phyloP scores from a whole-genome alignment of 179 eudicot genomes.

The Beta macrorhiza region DNA sequence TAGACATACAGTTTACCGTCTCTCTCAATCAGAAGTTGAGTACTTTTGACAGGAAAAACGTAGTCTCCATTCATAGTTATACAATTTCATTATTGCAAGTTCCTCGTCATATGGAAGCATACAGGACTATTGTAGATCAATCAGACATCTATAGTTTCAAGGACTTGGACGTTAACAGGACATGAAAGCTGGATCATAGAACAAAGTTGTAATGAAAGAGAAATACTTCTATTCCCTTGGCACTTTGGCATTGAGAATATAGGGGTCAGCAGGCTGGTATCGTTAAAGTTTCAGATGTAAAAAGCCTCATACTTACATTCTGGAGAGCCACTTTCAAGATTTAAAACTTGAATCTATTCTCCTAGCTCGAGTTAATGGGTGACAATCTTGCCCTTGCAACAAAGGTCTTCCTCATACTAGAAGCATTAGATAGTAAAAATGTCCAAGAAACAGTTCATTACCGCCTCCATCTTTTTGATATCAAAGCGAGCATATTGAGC shows the following conservation, averaged over 20 bases:
- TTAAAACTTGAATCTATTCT: background rate
- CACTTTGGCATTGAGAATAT: background rate
- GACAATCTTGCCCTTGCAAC: background rate
- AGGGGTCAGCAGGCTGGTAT: background rate
- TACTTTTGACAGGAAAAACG: background rate
- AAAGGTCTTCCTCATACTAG: background rate
- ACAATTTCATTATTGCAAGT: background rate
- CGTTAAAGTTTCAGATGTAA: background rate
- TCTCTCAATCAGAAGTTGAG: background rate
- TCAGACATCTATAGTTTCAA: too few relatives aligned
- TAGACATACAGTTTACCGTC: background rate
- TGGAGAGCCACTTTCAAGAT: background rate
- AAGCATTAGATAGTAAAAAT: background rate
- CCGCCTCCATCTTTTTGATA: slow-evolving; percentile 82
- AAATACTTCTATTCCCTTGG: background rate
- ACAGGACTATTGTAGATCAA: background rate
- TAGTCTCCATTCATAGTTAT: background rate
- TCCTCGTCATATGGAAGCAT: background rate
- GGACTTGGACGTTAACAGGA: too few relatives aligned
- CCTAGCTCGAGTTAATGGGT: background rate
- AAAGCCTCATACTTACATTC: background rate
- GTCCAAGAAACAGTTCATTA: slow-evolving; percentile 29
- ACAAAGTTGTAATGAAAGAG: background rate
- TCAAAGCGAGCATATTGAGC: slow-evolving; percentile 82
- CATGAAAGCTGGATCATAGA: too few relatives aligned